Conservation (phyloP, 208 protist genomes). For the Entamoeba dispar region DNA sequence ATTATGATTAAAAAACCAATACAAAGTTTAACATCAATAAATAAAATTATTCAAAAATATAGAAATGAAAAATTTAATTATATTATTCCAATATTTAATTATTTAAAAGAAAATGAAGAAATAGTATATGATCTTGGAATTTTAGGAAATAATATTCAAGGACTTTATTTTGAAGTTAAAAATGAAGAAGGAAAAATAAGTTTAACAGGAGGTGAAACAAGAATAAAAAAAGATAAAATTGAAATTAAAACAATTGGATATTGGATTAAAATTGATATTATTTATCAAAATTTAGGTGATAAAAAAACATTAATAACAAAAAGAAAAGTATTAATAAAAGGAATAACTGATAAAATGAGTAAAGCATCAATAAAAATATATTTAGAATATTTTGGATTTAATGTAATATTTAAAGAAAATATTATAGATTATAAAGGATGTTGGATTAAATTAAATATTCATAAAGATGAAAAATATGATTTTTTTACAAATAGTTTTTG, state of each 20-base stretch:
- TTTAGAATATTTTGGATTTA: background rate
- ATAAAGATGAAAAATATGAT: background rate
- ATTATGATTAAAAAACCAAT: background rate
- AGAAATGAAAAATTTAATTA: background rate
- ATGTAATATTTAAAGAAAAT: background rate
- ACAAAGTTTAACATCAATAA: background rate
- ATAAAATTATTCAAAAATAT: background rate
- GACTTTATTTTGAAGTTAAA: background rate
- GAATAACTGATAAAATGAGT: background rate
- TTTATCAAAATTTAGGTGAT: background rate
- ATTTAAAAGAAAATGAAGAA: background rate
- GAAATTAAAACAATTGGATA: background rate
- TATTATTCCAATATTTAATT: background rate
- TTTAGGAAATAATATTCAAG: background rate
- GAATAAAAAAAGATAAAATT: background rate
- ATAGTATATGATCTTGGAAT: background rate
- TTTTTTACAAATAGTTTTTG: background rate
- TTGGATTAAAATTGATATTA: background rate
- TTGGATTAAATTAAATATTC: background rate
- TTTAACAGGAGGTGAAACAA: background rate
- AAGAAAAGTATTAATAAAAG: background rate
- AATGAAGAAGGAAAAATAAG: background rate
- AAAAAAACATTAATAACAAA: background rate
- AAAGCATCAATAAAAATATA: background rate
- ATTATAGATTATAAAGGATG: background rate